Evolutionary conservation across 1,284 basidiomycete species (phyloP).

Genomic region (Ganoderma resinaceum): DNA sequence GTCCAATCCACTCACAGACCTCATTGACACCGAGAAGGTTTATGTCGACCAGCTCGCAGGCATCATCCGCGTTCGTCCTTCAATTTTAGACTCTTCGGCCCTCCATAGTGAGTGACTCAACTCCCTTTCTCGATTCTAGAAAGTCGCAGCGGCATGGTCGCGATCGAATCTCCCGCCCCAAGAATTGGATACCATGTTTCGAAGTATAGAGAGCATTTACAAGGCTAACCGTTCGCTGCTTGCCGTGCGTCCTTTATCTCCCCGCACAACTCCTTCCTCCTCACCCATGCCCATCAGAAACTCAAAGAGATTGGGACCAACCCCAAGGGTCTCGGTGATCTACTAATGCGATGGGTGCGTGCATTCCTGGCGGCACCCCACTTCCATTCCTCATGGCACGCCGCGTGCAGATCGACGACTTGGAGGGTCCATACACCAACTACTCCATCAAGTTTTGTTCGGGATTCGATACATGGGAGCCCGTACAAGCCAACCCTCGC

Average conservation of each 20-base stretch:
- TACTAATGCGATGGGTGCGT: conserved; percentile 96
- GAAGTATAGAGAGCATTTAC: conserved; percentile 91
- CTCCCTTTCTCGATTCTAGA: conserved; percentile 53
- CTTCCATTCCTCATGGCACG: conserved; percentile 10
- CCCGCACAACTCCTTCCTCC: conserved; percentile 11
- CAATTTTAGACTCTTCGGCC: conserved; percentile 23
- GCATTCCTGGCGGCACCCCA: conserved; percentile 19
- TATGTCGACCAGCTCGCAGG: conserved; percentile 94
- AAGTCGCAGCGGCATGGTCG: conserved; percentile 97
- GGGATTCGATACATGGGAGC: conserved; percentile 87
- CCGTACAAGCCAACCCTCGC: conserved; percentile 78
- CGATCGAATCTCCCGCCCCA: conserved; percentile 92
- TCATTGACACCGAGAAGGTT: conserved; percentile 91
- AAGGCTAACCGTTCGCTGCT: conserved; percentile 88
- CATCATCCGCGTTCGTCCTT: conserved; percentile 81
- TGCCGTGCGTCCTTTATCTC: conserved; percentile 56
- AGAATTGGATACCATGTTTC: conserved; percentile 93
- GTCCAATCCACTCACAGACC: conserved; percentile 89
- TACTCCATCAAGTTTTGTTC: conserved; percentile 79
- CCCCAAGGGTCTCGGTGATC: conserved; percentile 93
- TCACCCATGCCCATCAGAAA: conserved; percentile 60
- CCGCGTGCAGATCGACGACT: conserved; percentile 79
- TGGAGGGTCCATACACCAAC: conserved; percentile 86
- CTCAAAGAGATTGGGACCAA: conserved; percentile 94
- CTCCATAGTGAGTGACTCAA: conserved; percentile 23